Base-by-base conservation (phyloP, 164 flowering plant genomes). In the Vitis cinerea region DNA sequence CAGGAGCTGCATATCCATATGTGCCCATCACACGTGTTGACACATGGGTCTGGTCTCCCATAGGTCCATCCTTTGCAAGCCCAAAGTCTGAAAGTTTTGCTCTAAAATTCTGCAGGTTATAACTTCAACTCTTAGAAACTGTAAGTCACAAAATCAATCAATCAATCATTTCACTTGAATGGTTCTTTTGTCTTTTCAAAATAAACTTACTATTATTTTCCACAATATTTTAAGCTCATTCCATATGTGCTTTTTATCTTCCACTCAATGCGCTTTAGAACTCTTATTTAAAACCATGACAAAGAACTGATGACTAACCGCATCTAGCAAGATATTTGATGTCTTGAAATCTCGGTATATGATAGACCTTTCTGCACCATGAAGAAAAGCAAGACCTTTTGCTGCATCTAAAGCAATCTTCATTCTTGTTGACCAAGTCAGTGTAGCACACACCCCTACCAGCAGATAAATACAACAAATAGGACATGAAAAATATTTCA, bases 51-150 rank as follows among this genome's bases (percentile, higher is more conserved):
- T 94, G 97, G 77, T 92, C 97, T 70, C 98, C 98, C 88, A 86
- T 92, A 9, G 98, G 97, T 31, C 97, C 97, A 65, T 92, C 97
- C 78, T 90, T 94, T 53, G 98, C 98, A 63, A 94, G 93, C 47
- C 98, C 98, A 80, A 94, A 94, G 70, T 94, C 97, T 17, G 98
- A 94, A 70, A 94, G 97, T 77, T 92, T 94, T 69, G 97, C 97
- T 74, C 82, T 88, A 57, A 81, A 94, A 69, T 92, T 85, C 97
- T 94, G 90, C 75, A 83, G 30, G 61, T 65, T 51, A 8, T 59
- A 11, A 27, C 6, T 31, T 10, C 3, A 72, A 67, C 44, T 3
- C 44, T 37, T 6, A 37, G 7, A 37, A 37, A 37, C 44, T 2
- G 44, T 37, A 37, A 6, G 44, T 37, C 44, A 6, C 7, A 37